These are phyloP conservation scores for Phaffia tasmanica DNA, from an alignment of 768 basidiomycete genomes.

Conservation along the genomic window DNA sequence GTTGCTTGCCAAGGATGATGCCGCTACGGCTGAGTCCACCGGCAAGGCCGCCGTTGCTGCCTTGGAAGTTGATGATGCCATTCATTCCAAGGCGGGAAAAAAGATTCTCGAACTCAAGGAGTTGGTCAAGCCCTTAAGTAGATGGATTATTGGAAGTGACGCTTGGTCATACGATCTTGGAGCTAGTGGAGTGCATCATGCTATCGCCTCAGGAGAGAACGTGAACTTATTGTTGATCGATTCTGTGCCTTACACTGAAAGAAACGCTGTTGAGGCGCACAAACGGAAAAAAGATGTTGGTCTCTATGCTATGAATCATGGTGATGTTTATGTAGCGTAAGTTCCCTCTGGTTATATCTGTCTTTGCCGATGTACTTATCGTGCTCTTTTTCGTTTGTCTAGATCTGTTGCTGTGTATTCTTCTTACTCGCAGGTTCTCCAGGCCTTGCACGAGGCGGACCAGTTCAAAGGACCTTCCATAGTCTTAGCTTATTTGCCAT, in stretches of 20 bases:
- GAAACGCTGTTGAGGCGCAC: slow-evolving; percentile 52
- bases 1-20: slow-evolving; percentile 64
- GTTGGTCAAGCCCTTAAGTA: slow-evolving; percentile 57
- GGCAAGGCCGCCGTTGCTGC: slow-evolving; percentile 49
- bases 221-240: slow-evolving; percentile 94
- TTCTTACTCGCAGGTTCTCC: slow-evolving; percentile 86
- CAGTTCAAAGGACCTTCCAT: slow-evolving; percentile 78
- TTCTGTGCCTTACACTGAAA: slow-evolving; percentile 73
- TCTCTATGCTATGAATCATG: slow-evolving; percentile 96
- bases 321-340: slow-evolving; percentile 90
- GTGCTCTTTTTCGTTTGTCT: no score
- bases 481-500: slow-evolving; percentile 87
- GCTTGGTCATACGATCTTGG: slow-evolving; percentile 97
- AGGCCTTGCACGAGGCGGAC: slow-evolving; percentile 83
- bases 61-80: slow-evolving; percentile 38
- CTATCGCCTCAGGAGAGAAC: slow-evolving; percentile 78
- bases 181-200: slow-evolving; percentile 86
- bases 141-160: slow-evolving; percentile 98
- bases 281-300: slow-evolving; percentile 93
- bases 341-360: no score
- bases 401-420: slow-evolving; percentile 92
- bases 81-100: slow-evolving; percentile 40
- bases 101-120: slow-evolving; percentile 51
- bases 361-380: no score
- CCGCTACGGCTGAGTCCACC: slow-evolving; percentile 49